Base-by-base conservation (phyloP, 1,284 basidiomycete genomes). In the Apiotrichum mycotoxinovorans region DNA sequence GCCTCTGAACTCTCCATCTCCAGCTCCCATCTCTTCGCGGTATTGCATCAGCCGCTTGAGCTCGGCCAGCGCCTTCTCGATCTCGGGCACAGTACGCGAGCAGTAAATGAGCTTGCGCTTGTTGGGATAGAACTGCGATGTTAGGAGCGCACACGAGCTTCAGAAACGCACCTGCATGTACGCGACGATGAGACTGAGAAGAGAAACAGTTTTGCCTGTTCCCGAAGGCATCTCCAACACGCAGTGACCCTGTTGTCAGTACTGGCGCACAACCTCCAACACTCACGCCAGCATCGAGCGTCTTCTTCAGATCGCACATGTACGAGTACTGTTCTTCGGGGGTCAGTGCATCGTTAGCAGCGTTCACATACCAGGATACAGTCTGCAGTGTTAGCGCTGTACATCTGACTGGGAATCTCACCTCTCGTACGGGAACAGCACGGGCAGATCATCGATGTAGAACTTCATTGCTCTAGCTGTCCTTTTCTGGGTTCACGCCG, bases 171-270 rank as follows among this genome's bases (percentile, higher is more conserved):
- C 94, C 80, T 96, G 92, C 78, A 98, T 95, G 74, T 98, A 99
- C 25, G 94, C 94, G 46, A 99, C 88, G 78, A 99, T 99, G 58
- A 99, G 80, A 17, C 91, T 95, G 30, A 99, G 82, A 4, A 99
- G 81, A 12, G 94, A 98, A 23, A 99, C 94, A 0, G 96, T 99
- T 81, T 99, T 99, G 22, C 96, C 96, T 37, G 96, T 99, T 17
- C 96, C 96, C 14, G 96, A 98, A 61, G 96, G 96, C 96, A 98
- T 98, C 80, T 99, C 96, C 33, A 99, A 83, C 20, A 98, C 92
- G 75, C 96, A 97, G 68, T 99, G 96, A 50, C 96, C 96, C 91
- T 96, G 73, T 47, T 57, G 40, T 57, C 46, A 57, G 53, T 27
- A 17, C 2, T 9, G 2, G 14, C 2, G 4, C 30, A 30, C 30